Evolutionary conservation across 108 stramenopile genomes (phyloP).

Genomic region (Nitzschia sp.): DNA sequence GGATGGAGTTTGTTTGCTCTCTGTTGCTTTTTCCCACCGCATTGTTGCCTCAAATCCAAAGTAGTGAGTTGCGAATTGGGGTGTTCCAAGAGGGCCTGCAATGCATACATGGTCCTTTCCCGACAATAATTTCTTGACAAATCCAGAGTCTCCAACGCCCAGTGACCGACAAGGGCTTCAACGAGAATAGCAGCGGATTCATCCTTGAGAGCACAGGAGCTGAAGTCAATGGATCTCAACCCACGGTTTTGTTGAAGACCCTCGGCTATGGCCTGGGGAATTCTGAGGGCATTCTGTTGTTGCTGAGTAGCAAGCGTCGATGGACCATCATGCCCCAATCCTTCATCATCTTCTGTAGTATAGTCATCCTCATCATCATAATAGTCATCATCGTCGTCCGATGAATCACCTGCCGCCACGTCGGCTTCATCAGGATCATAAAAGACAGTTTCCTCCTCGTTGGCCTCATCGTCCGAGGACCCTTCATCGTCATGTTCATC

Average conservation of each 20-base stretch:
- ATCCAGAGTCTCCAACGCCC: constrained; percentile 11
- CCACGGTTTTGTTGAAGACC: constrained; percentile 15
- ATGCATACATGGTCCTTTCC: constrained; percentile 5
- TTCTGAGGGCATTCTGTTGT: not conserved
- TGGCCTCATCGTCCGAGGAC: no score
- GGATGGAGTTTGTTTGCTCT: not conserved
- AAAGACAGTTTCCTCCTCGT: not conserved
- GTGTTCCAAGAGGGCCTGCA: constrained; percentile 4
- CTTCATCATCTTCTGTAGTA: constrained; percentile 7
- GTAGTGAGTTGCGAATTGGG: not conserved
- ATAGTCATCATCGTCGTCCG: constrained; percentile 6
- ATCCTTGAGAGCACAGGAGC: constrained; percentile 23
- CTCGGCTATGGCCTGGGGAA: not conserved
- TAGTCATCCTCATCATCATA: no score
- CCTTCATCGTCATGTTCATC: no score
- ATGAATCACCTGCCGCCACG: not conserved
- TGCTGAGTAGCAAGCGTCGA: not conserved
- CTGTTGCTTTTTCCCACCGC: not conserved
- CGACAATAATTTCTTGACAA: constrained; percentile 14
- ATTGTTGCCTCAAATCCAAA: constrained; percentile 27
- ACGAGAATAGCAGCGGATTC: constrained; percentile 6
- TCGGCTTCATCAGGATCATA: not conserved
- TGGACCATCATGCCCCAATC: not conserved
- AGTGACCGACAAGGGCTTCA: constrained; percentile 11
- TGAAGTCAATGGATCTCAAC: constrained; percentile 17